phyloP scores from a whole-genome alignment of 257 asterid species.

The Solanum neorickii region DNA sequence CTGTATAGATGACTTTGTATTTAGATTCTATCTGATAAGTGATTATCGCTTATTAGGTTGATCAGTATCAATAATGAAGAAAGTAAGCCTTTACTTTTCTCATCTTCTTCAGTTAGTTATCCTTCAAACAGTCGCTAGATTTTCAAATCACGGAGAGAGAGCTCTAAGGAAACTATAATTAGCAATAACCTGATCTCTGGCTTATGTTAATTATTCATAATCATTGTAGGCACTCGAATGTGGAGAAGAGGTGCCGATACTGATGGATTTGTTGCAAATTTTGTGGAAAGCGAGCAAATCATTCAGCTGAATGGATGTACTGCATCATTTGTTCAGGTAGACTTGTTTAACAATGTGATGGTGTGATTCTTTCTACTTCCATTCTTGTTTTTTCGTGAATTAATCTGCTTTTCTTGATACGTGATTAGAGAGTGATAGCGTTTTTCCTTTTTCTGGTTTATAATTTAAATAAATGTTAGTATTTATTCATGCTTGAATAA shows the following conservation, averaged over 20 bases:
- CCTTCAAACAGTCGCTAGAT: background rate
- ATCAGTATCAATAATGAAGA: background rate
- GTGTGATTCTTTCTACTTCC: background rate
- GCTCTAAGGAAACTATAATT: background rate
- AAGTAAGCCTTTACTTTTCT: background rate
- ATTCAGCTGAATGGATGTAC: constrained; percentile 56
- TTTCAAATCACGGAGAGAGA: background rate
- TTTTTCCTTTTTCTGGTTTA: background rate
- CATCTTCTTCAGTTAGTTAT: background rate
- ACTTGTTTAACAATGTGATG: background rate
- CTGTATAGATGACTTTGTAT: background rate
- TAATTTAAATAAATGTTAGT: background rate
- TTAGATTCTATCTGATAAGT: background rate
- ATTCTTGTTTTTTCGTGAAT: background rate
- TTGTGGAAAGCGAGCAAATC: constrained; percentile 92
- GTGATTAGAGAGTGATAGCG: background rate
- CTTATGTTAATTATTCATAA: background rate
- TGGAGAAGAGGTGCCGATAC: constrained; percentile 99
- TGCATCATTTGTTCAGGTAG: constrained; percentile 85
- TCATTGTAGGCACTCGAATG: constrained; percentile 65
- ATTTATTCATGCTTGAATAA: background rate
- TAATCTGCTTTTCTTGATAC: background rate
- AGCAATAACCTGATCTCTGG: background rate
- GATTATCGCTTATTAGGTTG: background rate
- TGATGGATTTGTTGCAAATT: constrained; percentile 95